Conservation (phyloP, 768 basidiomycete genomes). For the Leccinum longicurvipes region DNA sequence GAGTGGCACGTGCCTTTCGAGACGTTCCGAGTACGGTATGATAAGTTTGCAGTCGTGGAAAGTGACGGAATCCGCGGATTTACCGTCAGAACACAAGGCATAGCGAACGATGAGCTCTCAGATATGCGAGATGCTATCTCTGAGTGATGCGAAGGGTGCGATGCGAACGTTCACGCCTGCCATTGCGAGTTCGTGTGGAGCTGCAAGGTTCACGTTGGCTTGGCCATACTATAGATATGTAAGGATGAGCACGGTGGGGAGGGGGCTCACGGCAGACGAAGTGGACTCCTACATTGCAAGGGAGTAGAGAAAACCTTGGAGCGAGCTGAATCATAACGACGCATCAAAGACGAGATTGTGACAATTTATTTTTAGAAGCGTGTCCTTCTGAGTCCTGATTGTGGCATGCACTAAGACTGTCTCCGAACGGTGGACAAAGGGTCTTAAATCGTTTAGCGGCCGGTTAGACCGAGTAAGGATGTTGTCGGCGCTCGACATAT, state of each 20-base stretch:
- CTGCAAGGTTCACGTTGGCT: slow-evolving; percentile 11
- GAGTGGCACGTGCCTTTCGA: neutral
- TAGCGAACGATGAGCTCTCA: slow-evolving; percentile 2
- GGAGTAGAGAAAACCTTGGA: neutral
- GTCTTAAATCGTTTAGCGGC: neutral
- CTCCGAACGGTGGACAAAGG: neutral
- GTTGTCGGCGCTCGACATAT: neutral
- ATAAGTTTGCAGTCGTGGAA: slow-evolving; percentile 6
- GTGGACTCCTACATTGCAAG: neutral
- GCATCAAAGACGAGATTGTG: too few relatives aligned
- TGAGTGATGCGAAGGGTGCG: slow-evolving; percentile 11
- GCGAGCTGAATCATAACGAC: too few relatives aligned
- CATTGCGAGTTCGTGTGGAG: slow-evolving; percentile 14
- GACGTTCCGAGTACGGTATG: neutral
- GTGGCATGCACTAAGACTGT: neutral
- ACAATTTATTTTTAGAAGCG: too few relatives aligned
- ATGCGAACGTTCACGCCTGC: slow-evolving; percentile 6
- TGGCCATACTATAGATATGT: slow-evolving; percentile 7
- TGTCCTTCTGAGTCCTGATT: too few relatives aligned
- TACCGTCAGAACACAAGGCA: neutral
- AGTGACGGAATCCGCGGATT: neutral
- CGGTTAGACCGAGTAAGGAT: neutral
- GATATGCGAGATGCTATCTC: slow-evolving; percentile 3
- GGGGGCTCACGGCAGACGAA: neutral
- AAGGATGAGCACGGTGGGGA: slow-evolving; percentile 7